Evolutionary conservation across 768 basidiomycete species (phyloP).

Genomic region (Termitomyces sp.): DNA sequence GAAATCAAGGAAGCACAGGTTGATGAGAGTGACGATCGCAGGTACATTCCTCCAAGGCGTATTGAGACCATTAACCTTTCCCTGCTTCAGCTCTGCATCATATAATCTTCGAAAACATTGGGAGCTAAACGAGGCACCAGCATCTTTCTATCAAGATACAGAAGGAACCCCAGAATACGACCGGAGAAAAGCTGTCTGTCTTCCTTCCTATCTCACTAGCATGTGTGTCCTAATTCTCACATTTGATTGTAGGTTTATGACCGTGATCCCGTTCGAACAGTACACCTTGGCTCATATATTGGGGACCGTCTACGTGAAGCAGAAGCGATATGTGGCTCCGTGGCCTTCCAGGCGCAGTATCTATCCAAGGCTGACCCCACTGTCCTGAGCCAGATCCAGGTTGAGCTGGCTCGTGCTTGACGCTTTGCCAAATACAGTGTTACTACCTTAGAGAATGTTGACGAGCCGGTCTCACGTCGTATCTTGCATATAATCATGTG

Average conservation of each 20-base stretch:
- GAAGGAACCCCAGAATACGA: slow-evolving; percentile 72
- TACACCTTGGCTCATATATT: slow-evolving; percentile 60
- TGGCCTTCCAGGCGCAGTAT: slow-evolving; percentile 56
- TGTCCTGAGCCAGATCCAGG: slow-evolving; percentile 69
- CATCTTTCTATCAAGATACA: slow-evolving; percentile 55
- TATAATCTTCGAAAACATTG: slow-evolving; percentile 58
- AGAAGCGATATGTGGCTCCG: slow-evolving; percentile 53
- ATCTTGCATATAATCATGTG: neutral
- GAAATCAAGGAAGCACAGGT: slow-evolving; percentile 73
- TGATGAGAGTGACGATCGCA: slow-evolving; percentile 32
- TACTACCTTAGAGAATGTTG: neutral
- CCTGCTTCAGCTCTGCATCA: slow-evolving; percentile 16
- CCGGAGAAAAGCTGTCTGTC: slow-evolving; percentile 67
- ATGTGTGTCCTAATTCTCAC: neutral
- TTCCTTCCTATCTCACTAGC: slow-evolving; percentile 4
- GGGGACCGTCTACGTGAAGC: slow-evolving; percentile 58
- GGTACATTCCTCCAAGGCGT: slow-evolving; percentile 18
- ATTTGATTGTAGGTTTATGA: slow-evolving; percentile 51
- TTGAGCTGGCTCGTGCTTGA: slow-evolving; percentile 35
- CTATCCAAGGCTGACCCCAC: slow-evolving; percentile 66
- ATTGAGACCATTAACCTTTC: neutral
- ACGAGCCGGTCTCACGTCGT: neutral
- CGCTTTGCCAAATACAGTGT: neutral
- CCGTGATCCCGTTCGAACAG: slow-evolving; percentile 66
- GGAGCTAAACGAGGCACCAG: slow-evolving; percentile 62